These are phyloP conservation scores for Lyophyllum semitale DNA, from an alignment of 768 basidiomycete species.

Conservation along the genomic window DNA sequence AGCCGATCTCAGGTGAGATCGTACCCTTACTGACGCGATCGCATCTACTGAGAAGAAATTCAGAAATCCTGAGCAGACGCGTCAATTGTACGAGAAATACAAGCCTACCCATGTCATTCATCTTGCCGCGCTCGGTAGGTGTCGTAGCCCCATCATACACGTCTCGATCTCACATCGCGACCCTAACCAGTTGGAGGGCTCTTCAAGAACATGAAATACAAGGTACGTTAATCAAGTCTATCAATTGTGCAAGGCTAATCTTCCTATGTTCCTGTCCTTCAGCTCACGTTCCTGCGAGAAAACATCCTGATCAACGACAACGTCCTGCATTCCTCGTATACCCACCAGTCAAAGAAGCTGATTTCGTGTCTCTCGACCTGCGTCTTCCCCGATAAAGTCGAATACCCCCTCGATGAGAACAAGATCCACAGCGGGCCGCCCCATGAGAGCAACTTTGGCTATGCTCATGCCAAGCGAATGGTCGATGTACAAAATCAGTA, in stretches of 20 bases:
- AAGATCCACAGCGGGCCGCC: slow-evolving; percentile 93
- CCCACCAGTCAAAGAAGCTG: slow-evolving; percentile 69
- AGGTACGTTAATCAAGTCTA: slow-evolving; percentile 44
- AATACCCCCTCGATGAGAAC: slow-evolving; percentile 89
- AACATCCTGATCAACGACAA: slow-evolving; percentile 97
- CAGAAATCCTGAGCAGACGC: slow-evolving; percentile 73
- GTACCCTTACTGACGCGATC: not conserved
- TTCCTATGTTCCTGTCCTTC: not conserved
- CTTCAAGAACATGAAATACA: slow-evolving; percentile 95
- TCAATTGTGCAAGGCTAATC: not conserved
- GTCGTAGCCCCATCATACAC: not conserved
- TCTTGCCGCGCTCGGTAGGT: slow-evolving; percentile 87
- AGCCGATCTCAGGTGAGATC: slow-evolving; percentile 75
- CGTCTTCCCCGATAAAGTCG: slow-evolving; percentile 94
- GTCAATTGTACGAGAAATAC: slow-evolving; percentile 82
- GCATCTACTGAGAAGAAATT: not conserved
- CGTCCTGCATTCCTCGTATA: slow-evolving; percentile 76
- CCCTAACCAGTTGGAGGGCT: slow-evolving; percentile 77
- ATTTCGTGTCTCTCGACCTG: slow-evolving; percentile 97
- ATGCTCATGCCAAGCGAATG: slow-evolving; percentile 93
- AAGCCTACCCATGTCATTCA: slow-evolving; percentile 97
- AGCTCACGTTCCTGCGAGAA: slow-evolving; percentile 92
- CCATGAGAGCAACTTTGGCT: slow-evolving; percentile 94
- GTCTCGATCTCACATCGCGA: slow-evolving; percentile 4
- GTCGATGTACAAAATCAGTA: slow-evolving; percentile 96